Evolutionary conservation across 306 rosid species (phyloP).

Genomic region (Medicago truncatula): DNA sequence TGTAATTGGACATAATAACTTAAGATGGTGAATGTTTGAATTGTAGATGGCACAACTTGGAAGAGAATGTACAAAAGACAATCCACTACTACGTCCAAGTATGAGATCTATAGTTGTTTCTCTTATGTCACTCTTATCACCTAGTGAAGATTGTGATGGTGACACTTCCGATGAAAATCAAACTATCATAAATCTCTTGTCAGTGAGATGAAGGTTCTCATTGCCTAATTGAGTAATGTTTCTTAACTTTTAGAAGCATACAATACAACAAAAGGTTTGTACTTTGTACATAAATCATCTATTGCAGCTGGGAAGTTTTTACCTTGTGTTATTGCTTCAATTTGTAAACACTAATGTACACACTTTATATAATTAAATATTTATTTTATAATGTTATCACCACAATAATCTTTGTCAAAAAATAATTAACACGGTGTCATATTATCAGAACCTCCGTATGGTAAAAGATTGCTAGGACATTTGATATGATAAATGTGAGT

Average conservation of each 20-base stretch:
- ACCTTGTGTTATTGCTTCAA: no score
- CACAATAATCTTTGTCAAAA: no score
- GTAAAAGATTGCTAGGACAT: no score
- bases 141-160: constrained; percentile 72
- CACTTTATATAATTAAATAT: no score
- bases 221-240: neutral
- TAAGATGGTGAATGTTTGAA: constrained; percentile 29
- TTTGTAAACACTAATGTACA: neutral
- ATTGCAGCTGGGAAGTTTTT: constrained; percentile 18
- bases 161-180: constrained; percentile 72
- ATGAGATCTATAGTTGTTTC: constrained; percentile 89
- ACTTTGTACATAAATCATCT: constrained; percentile 2
- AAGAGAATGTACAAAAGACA: constrained; percentile 83
- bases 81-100: constrained; percentile 77
- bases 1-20: neutral
- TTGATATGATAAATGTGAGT: no score
- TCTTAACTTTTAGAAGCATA: neutral
- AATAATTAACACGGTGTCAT: no score
- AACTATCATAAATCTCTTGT: constrained; percentile 67
- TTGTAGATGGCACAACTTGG: constrained; percentile 80
- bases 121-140: constrained; percentile 77
- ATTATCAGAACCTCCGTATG: no score
- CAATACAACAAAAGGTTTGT: constrained; percentile 4
- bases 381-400: no score
- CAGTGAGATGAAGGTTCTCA: constrained; percentile 58